phyloP scores from a whole-genome alignment of 768 basidiomycete species.

The Vishniacozyma victoriae region DNA sequence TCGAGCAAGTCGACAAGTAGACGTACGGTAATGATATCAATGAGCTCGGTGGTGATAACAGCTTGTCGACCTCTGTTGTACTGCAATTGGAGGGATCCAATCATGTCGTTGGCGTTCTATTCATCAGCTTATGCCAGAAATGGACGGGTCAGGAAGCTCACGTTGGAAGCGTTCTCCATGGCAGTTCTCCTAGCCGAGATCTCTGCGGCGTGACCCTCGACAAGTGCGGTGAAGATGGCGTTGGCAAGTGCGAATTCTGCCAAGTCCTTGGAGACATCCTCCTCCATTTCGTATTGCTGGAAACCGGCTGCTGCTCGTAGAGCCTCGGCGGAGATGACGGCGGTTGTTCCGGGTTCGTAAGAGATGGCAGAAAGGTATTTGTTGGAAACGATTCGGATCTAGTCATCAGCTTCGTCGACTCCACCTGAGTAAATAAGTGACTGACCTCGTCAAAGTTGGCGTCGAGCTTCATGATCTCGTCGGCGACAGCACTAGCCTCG shows the following conservation, averaged over 20 bases:
- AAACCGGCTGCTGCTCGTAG: constrained; percentile 83
- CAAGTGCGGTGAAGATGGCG: constrained; percentile 87
- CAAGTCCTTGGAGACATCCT: constrained; percentile 87
- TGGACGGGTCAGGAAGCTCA: constrained; percentile 11
- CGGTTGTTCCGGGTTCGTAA: constrained; percentile 70
- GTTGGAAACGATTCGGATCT: constrained; percentile 52
- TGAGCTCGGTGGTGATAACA: constrained; percentile 64
- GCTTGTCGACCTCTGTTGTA: constrained; percentile 99
- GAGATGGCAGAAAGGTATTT: constrained; percentile 61
- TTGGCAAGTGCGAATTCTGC: constrained; percentile 95
- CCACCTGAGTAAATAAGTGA: not conserved
- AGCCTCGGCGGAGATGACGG: constrained; percentile 73
- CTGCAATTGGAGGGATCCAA: constrained; percentile 75
- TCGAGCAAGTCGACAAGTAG: too few species aligned
- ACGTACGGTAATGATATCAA: constrained; percentile 45
- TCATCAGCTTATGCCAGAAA: not conserved
- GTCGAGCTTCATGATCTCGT: constrained; percentile 78
- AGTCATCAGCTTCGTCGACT: constrained; percentile 26
- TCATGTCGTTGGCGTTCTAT: constrained; percentile 89
- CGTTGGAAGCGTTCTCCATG: constrained; percentile 98
- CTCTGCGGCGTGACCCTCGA: constrained; percentile 93
- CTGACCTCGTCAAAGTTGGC: constrained; percentile 73
- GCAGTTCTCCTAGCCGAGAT: constrained; percentile 74
- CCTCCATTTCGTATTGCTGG: constrained; percentile 95
- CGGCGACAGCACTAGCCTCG: constrained; percentile 88